These are phyloP conservation scores for Phytophthora pistaciae DNA, from an alignment of 352 stramenopile species.

Conservation along the genomic window DNA sequence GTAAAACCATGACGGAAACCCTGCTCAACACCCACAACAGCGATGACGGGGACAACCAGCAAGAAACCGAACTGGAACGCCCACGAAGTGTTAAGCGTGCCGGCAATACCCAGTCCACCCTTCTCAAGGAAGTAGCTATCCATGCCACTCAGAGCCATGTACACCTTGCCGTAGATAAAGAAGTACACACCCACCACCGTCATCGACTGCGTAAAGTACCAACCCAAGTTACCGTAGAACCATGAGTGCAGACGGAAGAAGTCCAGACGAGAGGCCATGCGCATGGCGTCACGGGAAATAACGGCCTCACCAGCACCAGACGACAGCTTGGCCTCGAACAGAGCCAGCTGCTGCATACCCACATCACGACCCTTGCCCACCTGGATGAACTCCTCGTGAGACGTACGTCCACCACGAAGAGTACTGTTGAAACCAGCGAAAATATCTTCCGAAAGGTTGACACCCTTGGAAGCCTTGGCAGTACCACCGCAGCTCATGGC, in stretches of 20 bases:
- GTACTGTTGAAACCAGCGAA: constrained; percentile 90
- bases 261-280: constrained; percentile 96
- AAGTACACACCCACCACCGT: constrained; percentile 98
- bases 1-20: constrained; percentile 95
- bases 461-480: constrained; percentile 83
- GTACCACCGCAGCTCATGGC: constrained; percentile 84
- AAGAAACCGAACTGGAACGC: constrained; percentile 97
- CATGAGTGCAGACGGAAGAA: constrained; percentile 98
- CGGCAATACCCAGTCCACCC: constrained; percentile 94
- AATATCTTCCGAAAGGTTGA: constrained; percentile 92
- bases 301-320: constrained; percentile 98
- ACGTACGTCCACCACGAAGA: constrained; percentile 74
- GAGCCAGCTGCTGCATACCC: constrained; percentile 98
- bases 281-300: constrained; percentile 96
- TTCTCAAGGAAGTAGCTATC: constrained; percentile 93
- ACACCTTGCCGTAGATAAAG: constrained; percentile 98
- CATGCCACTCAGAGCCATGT: constrained; percentile 95
- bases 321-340: constrained; percentile 98
- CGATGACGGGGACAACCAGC: constrained; percentile 97
- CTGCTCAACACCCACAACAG: constrained; percentile 97
- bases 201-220: constrained; percentile 98
- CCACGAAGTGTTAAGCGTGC: constrained; percentile 96
- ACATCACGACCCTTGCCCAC: constrained; percentile 98
- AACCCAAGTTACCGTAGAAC: constrained; percentile 99
- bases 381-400: constrained; percentile 88